Percentiles rank a stretch among this genome's conserved stretches.
These are phyloP conservation scores for Fusarium euwallaceae DNA, from an alignment of 2,329 filamentous ascomycete genomes.

Conservation along the genomic window DNA sequence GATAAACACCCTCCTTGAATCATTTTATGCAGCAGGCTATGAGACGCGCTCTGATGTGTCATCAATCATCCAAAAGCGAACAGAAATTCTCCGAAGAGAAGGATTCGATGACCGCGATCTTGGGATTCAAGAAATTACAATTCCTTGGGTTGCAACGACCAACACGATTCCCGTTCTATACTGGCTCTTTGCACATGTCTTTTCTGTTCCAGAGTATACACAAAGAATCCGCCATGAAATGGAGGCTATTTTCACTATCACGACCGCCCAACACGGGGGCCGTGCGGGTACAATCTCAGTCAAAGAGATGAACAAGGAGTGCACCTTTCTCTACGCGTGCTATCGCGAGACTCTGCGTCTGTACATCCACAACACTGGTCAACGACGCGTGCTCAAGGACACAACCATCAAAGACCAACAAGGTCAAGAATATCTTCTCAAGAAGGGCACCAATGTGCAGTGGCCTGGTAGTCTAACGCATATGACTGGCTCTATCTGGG, in stretches of 20 bases:
- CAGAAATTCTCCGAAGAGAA: not conserved
- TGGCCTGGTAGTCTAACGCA: conserved; percentile 13
- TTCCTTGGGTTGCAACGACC: conserved; percentile 14
- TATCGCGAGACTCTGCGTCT: conserved; percentile 16
- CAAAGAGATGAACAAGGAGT: conserved; percentile 1
- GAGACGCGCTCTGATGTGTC: conserved; percentile 13
- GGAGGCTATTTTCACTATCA: not conserved
- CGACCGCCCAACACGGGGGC: not conserved
- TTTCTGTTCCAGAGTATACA: conserved; percentile 4
- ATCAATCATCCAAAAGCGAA: conserved; percentile 2
- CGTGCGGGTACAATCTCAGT: conserved; percentile 3
- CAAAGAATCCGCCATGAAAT: conserved; percentile 7
- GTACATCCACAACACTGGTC: conserved; percentile 4
- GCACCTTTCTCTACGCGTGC: conserved; percentile 8
- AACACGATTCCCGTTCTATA: conserved; percentile 21
- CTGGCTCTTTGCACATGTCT: conserved; percentile 20
- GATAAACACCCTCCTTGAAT: not conserved
- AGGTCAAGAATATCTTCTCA: conserved; percentile 17
- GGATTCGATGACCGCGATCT: conserved; percentile 4
- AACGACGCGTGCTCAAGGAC: conserved; percentile 10
- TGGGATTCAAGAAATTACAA: conserved; percentile 3
- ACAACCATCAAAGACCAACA: conserved; percentile 6
- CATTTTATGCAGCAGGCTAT: not conserved
- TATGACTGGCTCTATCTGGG: conserved; percentile 8
- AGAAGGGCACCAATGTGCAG: conserved; percentile 16